These are phyloP conservation scores for Kwoniella europaea DNA, from an alignment of 768 basidiomycete genomes.

Conservation along the genomic window DNA sequence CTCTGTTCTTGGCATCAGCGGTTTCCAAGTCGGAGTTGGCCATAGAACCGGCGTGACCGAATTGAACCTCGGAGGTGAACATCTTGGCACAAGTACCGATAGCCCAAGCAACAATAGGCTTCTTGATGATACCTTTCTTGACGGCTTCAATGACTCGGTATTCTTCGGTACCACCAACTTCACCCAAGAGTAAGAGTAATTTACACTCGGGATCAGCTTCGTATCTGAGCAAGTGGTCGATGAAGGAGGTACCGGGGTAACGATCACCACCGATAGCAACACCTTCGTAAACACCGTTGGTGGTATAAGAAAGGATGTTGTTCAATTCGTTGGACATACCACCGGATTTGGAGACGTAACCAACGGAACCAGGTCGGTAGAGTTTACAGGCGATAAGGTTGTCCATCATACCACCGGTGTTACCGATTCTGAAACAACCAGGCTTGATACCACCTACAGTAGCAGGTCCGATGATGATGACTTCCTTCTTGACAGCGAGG, in stretches of 20 bases:
- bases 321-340: conserved; percentile 99
- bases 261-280: conserved; percentile 99
- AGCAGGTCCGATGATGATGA: conserved; percentile 93
- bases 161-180: conserved; percentile 98
- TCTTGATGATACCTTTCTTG: conserved; percentile 88
- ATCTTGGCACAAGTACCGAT: conserved; percentile 99
- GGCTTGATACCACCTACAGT: conserved; percentile 99
- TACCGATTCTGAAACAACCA: conserved; percentile 99
- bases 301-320: conserved; percentile 94
- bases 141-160: conserved; percentile 99
- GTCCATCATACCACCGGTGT: conserved; percentile 99
- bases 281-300: conserved; percentile 99
- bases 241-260: conserved; percentile 97
- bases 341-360: conserved; percentile 99
- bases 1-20: conserved; percentile 94
- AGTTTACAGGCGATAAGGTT: conserved; percentile 99
- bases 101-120: conserved; percentile 99
- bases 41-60: conserved; percentile 97
- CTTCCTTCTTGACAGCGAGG: conserved; percentile 79
- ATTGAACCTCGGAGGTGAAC: conserved; percentile 99
- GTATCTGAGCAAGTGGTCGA: conserved; percentile 97
- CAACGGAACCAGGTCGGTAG: conserved; percentile 94
- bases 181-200: conserved; percentile 97
- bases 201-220: conserved; percentile 97
- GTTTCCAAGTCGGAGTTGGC: conserved; percentile 98